A percentile compares a stretch with the other conserved stretches of the same genome.
phyloP scores from a whole-genome alignment of 257 asterid species.

The Solanum piurae region DNA sequence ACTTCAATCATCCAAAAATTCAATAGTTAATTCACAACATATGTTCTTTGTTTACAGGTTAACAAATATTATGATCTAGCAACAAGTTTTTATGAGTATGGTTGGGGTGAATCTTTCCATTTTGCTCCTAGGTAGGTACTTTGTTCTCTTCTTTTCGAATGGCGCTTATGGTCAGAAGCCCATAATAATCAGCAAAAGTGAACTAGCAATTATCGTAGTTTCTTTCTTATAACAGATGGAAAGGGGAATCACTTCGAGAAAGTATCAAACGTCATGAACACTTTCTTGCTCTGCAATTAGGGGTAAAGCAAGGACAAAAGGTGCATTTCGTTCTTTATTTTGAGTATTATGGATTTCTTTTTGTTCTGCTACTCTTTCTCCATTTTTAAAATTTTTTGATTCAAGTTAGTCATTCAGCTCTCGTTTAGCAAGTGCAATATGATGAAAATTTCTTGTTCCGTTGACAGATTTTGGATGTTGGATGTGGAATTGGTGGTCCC shows the following conservation, averaged over 20 bases:
- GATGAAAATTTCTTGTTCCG: not conserved
- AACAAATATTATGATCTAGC: conserved; percentile 10
- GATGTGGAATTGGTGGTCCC: conserved; percentile 13
- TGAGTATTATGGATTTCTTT: not conserved
- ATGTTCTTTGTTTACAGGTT: not conserved
- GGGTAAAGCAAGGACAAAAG: conserved; percentile 4
- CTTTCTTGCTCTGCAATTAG: conserved; percentile 8
- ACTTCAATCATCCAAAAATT: not conserved
- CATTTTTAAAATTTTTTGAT: accelerated
- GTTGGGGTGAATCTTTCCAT: conserved; percentile 15
- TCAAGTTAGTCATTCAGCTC: not conserved
- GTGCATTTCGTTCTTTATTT: not conserved
- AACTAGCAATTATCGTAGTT: not conserved
- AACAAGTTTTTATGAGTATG: conserved; percentile 7
- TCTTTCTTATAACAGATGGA: conserved; percentile 1
- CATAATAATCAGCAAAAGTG: not conserved
- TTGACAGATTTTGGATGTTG: conserved; percentile 10
- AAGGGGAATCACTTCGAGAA: conserved; percentile 10
- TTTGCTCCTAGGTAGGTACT: conserved; percentile 4
- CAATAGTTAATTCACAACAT: not conserved
- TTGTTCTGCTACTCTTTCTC: not conserved
- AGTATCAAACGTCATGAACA: conserved; percentile 9
- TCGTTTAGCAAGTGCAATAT: not conserved
- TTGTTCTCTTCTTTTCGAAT: not conserved
- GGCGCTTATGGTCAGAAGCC: not conserved